Evolutionary conservation across 805 yeast genomes (phyloP).

Genomic region (Yarrowia yakushimensis): DNA sequence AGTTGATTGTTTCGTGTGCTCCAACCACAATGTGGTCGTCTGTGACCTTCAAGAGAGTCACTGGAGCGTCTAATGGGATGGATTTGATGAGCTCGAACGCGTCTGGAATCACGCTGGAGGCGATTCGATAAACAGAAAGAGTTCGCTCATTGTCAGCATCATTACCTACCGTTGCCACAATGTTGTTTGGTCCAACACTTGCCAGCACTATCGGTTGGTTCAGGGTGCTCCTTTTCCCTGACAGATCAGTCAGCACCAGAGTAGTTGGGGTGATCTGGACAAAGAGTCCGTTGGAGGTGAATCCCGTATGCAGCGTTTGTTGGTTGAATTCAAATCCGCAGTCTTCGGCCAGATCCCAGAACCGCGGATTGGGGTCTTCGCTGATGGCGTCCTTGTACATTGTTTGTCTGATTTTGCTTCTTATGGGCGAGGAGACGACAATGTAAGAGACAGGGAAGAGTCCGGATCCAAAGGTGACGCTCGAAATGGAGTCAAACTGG

Average conservation of each 20-base stretch:
- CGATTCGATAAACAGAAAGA: not conserved
- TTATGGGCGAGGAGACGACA: conserved; percentile 8
- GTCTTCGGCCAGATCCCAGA: conserved; percentile 13
- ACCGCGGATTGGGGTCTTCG: conserved; percentile 8
- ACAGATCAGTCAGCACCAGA: not conserved
- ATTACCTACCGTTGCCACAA: not conserved
- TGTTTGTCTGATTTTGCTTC: conserved; percentile 16
- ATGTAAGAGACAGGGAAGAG: not conserved
- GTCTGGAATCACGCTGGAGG: not conserved
- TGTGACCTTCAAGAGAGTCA: not conserved
- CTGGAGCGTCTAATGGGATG: not conserved
- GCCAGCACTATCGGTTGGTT: not conserved
- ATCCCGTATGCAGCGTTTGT: not conserved
- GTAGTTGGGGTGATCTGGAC: not conserved
- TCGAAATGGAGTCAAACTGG: not conserved
- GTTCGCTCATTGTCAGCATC: not conserved
- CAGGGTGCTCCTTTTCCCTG: not conserved
- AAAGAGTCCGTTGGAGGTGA: not conserved
- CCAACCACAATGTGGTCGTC: conserved; percentile 10
- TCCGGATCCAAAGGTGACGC: conserved; percentile 1
- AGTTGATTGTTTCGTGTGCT: not conserved
- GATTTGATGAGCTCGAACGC: not conserved
- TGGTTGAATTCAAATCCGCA: conserved; percentile 17
- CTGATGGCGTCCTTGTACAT: conserved; percentile 13
- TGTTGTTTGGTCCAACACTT: not conserved